Conservation (phyloP, 148 eudicot species). For the Rhododendron vialii region DNA sequence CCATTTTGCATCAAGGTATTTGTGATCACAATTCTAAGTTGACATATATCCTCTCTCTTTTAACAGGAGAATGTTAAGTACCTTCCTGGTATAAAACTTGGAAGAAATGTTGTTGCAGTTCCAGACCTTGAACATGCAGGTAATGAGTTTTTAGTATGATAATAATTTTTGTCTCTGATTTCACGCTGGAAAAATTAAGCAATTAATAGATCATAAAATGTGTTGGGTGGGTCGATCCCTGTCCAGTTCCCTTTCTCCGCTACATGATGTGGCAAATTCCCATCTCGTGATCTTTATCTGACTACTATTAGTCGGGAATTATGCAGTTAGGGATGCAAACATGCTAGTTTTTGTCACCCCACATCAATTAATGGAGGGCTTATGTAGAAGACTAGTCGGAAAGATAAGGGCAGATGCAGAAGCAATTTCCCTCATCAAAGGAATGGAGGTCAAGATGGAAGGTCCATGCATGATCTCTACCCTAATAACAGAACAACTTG, state of each 20-base stretch:
- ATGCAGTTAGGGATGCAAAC: conserved; percentile 77
- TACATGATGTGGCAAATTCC: background rate
- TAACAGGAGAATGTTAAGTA: conserved; percentile 85
- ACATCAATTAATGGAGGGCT: conserved; percentile 84
- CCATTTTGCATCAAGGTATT: background rate
- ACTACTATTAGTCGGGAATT: background rate
- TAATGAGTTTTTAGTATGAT: conserved; percentile 8
- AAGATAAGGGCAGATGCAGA: conserved; percentile 59
- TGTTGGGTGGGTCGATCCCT: background rate
- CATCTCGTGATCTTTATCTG: background rate
- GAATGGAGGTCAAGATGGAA: conserved; percentile 91
- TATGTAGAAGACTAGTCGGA: conserved; percentile 64
- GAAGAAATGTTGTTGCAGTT: conserved; percentile 83
- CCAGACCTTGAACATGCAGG: conserved; percentile 87
- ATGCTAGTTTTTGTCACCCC: conserved; percentile 97
- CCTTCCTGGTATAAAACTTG: conserved; percentile 89
- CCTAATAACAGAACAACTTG: conserved; percentile 57
- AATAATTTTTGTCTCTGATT: background rate
- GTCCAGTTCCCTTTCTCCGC: background rate
- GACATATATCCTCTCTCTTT: background rate
- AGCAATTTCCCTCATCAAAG: conserved; percentile 91
- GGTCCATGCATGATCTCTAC: conserved; percentile 91
- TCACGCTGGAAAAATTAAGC: background rate
- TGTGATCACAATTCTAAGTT: background rate
- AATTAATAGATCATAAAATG: background rate